These are phyloP conservation scores for Aspergillus coremiiformis DNA, from an alignment of 495 filamentous ascomycete species.

Conservation along the genomic window DNA sequence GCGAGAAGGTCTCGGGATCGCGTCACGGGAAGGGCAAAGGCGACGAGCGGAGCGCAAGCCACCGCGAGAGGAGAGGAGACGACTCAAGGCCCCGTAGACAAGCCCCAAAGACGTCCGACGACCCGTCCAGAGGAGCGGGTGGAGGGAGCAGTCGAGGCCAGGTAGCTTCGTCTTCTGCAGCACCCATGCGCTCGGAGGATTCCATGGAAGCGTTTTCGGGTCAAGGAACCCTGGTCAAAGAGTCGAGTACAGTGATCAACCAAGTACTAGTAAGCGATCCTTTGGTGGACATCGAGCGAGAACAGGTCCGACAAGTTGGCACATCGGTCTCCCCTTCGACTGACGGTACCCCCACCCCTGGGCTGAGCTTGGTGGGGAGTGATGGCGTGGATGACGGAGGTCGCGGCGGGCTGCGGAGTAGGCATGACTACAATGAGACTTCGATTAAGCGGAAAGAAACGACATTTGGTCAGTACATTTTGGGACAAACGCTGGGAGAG, in stretches of 20 bases:
- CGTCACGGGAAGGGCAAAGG: conserved; percentile 29
- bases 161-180: conserved; percentile 8
- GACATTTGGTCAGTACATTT: conserved; percentile 87
- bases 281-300: conserved; percentile 67
- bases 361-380: conserved; percentile 47
- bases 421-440: conserved; percentile 64
- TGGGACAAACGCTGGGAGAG: conserved; percentile 95
- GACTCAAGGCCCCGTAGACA: conserved; percentile 25
- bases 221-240: conserved; percentile 26
- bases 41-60: conserved; percentile 27
- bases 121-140: conserved; percentile 17
- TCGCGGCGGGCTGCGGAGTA: conserved; percentile 56
- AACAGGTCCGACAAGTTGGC: conserved; percentile 62
- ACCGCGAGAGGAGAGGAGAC: conserved; percentile 28
- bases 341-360: conserved; percentile 45
- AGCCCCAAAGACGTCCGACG: conserved; percentile 22
- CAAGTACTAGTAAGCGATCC: conserved; percentile 73
- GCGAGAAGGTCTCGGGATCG: conserved; percentile 28
- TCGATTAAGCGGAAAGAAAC: conserved; percentile 60
- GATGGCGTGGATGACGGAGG: conserved; percentile 55
- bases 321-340: conserved; percentile 47
- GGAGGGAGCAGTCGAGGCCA: conserved; percentile 8
- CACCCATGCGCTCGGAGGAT: conserved; percentile 13
- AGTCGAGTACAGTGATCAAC: conserved; percentile 56
- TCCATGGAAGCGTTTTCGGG: conserved; percentile 21